These are phyloP conservation scores for Fusarium subglutinans DNA, from an alignment of 2,329 filamentous ascomycete species.

Conservation along the genomic window DNA sequence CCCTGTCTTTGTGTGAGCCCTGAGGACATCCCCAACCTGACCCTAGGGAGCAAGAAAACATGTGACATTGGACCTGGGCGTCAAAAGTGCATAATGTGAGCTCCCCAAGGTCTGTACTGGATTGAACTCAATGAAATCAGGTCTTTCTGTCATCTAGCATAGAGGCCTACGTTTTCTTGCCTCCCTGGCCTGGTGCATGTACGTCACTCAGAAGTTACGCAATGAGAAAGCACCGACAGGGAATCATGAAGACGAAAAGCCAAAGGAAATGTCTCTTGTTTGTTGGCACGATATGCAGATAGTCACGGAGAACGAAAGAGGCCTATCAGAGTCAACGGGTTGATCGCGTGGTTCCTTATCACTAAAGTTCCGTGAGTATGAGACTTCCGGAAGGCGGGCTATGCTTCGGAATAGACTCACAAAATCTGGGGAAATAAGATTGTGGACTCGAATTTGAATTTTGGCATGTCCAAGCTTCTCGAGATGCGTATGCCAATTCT, in stretches of 20 bases:
- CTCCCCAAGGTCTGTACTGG: rapidly evolving
- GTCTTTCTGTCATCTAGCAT: too few relatives aligned
- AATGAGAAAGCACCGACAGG: not conserved
- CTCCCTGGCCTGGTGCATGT: too few relatives aligned
- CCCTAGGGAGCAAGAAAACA: too few relatives aligned
- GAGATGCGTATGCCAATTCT: not conserved
- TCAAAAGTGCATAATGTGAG: too few relatives aligned
- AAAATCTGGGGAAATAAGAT: not conserved
- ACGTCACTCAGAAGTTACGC: not conserved
- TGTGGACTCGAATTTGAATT: not conserved
- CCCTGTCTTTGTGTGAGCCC: not conserved
- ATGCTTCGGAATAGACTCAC: not conserved
- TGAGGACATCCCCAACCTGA: not conserved
- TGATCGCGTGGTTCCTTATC: not conserved
- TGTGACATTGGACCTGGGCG: too few relatives aligned
- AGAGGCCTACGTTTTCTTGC: too few relatives aligned
- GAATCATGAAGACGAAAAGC: not conserved
- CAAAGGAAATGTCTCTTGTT: not conserved
- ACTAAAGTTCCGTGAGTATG: not conserved
- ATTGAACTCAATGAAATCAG: rapidly evolving
- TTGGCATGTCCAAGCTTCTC: not conserved
- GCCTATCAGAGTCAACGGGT: not conserved
- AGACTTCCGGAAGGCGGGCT: not conserved
- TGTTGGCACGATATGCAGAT: not conserved
- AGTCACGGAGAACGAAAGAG: not conserved